Conservation (phyloP, 164 flowering plant genomes). For the Vitis riparia region DNA sequence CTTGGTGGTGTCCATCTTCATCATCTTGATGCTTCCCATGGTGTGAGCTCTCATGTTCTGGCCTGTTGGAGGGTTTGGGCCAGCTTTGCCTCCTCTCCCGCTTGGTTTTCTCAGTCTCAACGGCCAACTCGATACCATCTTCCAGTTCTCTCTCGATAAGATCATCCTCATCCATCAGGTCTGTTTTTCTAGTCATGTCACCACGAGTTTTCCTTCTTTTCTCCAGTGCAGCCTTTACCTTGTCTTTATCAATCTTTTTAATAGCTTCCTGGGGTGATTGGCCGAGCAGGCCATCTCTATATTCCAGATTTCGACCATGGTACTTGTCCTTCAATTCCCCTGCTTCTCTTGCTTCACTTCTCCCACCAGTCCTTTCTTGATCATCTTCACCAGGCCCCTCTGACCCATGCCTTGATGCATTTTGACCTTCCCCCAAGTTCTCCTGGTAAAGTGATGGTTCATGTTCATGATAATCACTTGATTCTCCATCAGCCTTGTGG, state of each 20-base stretch:
- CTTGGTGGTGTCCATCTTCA: no score
- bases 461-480: no score
- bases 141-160: conserved; percentile 86
- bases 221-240: conserved; percentile 74
- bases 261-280: conserved; percentile 66
- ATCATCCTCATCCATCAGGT: conserved; percentile 82
- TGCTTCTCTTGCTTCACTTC: conserved; percentile 36
- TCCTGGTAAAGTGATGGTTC: no score
- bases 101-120: conserved; percentile 57
- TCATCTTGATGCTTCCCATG: no score
- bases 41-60: no score
- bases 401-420: conserved; percentile 16
- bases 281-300: conserved; percentile 42
- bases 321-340: conserved; percentile 42
- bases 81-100: conserved; percentile 55
- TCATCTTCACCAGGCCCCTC: conserved; percentile 35
- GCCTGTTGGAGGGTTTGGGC: conserved; percentile 13
- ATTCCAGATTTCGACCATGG: conserved; percentile 32
- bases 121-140: conserved; percentile 81
- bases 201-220: conserved; percentile 62
- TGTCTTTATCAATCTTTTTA: conserved; percentile 68
- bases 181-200: conserved; percentile 48
- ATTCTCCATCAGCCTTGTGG: conserved; percentile 31
- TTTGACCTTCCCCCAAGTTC: conserved; percentile 24
- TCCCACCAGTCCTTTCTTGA: conserved; percentile 34